These are phyloP conservation scores for Penicillium sp. DNA, from an alignment of 2,329 filamentous ascomycete genomes.

Conservation along the genomic window DNA sequence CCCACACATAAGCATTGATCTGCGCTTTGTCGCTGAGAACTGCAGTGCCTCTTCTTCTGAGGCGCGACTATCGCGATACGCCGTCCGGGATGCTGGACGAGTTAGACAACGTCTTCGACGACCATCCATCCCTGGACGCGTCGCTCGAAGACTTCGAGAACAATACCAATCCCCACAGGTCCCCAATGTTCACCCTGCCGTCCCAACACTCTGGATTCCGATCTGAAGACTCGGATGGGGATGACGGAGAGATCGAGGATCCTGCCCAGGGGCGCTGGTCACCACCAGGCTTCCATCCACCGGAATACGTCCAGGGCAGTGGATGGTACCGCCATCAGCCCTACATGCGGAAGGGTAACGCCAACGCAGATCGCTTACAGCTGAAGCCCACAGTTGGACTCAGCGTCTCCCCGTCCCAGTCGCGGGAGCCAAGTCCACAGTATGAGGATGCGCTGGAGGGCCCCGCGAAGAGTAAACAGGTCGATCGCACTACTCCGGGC, in stretches of 20 bases:
- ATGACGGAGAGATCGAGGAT: conserved; percentile 41
- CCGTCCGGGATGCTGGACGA: conserved; percentile 46
- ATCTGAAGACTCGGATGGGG: conserved; percentile 49
- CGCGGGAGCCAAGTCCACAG: conserved; percentile 58
- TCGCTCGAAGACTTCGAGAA: conserved; percentile 63
- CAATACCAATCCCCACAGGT: conserved; percentile 45
- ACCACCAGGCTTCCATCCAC: conserved; percentile 57
- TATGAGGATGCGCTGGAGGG: conserved; percentile 57
- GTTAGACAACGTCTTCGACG: conserved; percentile 52
- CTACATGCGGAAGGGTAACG: conserved; percentile 44
- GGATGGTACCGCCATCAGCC: conserved; percentile 53
- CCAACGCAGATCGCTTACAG: conserved; percentile 32
- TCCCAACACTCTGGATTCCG: conserved; percentile 65
- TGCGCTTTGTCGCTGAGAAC: conserved; percentile 20
- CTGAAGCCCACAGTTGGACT: conserved; percentile 42
- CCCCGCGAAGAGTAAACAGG: conserved; percentile 24
- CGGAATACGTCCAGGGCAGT: conserved; percentile 52
- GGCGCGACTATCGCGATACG: conserved; percentile 27
- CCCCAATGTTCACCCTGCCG: conserved; percentile 54
- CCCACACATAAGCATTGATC: conserved; percentile 11
- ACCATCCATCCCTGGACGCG: conserved; percentile 59
- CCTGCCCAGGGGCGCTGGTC: conserved; percentile 55
- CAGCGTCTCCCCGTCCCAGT: conserved; percentile 47
- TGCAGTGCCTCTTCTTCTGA: conserved; percentile 20
- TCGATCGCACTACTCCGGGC: conserved; percentile 23